Conservation (phyloP, 2,329 filamentous ascomycete genomes). For the Epichloe brachyelytri region DNA sequence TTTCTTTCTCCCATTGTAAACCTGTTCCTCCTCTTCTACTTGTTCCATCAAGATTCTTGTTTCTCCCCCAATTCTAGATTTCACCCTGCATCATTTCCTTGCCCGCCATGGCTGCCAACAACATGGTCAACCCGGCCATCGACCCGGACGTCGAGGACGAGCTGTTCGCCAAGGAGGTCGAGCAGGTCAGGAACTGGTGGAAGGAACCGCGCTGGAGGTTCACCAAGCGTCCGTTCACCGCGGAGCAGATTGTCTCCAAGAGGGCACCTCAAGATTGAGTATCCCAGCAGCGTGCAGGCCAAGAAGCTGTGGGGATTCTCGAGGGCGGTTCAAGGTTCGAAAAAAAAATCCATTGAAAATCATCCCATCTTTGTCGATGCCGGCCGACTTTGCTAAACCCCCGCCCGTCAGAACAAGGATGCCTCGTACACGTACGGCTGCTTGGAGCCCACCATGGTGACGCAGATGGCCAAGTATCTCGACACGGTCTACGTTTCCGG, state of each 20-base stretch:
- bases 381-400: no score
- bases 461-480: slow-evolving; percentile 97
- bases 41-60: no score
- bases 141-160: slow-evolving; percentile 47
- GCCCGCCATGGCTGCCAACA: slow-evolving; percentile 43
- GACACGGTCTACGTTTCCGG: slow-evolving; percentile 98
- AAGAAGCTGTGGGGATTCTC: slow-evolving; percentile 93
- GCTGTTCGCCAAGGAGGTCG: slow-evolving; percentile 69
- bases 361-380: no score
- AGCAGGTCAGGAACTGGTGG: slow-evolving; percentile 91
- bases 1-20: neutral
- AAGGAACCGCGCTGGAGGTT: slow-evolving; percentile 78
- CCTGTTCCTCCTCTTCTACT: neutral
- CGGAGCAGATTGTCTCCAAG: slow-evolving; percentile 95
- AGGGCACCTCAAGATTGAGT: slow-evolving; percentile 81
- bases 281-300: slow-evolving; percentile 74
- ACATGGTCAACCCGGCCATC: slow-evolving; percentile 46
- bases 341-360: no score
- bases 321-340: slow-evolving; percentile 69
- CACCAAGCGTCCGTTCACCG: slow-evolving; percentile 86
- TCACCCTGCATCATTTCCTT: no score
- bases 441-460: slow-evolving; percentile 95
- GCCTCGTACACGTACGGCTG: slow-evolving; percentile 95
- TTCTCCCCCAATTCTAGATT: no score
- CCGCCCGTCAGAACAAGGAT: slow-evolving; percentile 34